phyloP scores from a whole-genome alignment of 805 yeast species.

The Saccharomycopsis fibuligera region DNA sequence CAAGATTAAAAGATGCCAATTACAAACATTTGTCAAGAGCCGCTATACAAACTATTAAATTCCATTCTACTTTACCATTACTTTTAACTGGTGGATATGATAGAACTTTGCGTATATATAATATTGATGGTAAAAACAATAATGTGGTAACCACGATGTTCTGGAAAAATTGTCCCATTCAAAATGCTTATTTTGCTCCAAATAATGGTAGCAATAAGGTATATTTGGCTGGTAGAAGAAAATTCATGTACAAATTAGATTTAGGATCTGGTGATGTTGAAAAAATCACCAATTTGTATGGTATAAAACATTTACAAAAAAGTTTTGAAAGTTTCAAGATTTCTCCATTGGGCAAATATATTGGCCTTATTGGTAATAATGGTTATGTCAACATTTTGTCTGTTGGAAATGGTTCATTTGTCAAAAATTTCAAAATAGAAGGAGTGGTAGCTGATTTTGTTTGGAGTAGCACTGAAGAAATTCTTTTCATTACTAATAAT shows the following conservation, averaged over 20 bases:
- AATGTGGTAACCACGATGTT: slow-evolving; percentile 77
- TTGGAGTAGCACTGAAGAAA: slow-evolving; percentile 43
- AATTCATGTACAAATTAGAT: slow-evolving; percentile 91
- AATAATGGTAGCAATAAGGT: slow-evolving; percentile 44
- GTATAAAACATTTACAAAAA: slow-evolving; percentile 79
- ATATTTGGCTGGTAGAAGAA: slow-evolving; percentile 85
- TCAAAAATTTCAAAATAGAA: slow-evolving; percentile 81
- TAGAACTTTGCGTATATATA: slow-evolving; percentile 76
- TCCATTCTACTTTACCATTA: slow-evolving; percentile 72
- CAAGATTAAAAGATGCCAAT: slow-evolving; percentile 86
- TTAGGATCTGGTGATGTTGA: slow-evolving; percentile 67
- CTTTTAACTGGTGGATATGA: slow-evolving; percentile 91
- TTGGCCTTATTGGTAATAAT: slow-evolving; percentile 74
- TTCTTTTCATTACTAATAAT: slow-evolving; percentile 57
- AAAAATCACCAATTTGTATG: slow-evolving; percentile 83
- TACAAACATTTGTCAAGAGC: slow-evolving; percentile 59
- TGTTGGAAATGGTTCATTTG: slow-evolving; percentile 78
- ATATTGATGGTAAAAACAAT: slow-evolving; percentile 82
- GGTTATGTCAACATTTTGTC: slow-evolving; percentile 88
- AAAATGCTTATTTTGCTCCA: slow-evolving; percentile 53
- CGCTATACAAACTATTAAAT: slow-evolving; percentile 78
- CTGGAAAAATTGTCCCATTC: slow-evolving; percentile 73
- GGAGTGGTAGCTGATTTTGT: slow-evolving; percentile 81
- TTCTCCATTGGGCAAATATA: slow-evolving; percentile 63
- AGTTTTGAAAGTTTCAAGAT: slow-evolving; percentile 82